Percentiles rank a stretch among this genome's conserved stretches.
phyloP scores from a whole-genome alignment of 192 early-diverging fungal species.

The Backusella sp. region DNA sequence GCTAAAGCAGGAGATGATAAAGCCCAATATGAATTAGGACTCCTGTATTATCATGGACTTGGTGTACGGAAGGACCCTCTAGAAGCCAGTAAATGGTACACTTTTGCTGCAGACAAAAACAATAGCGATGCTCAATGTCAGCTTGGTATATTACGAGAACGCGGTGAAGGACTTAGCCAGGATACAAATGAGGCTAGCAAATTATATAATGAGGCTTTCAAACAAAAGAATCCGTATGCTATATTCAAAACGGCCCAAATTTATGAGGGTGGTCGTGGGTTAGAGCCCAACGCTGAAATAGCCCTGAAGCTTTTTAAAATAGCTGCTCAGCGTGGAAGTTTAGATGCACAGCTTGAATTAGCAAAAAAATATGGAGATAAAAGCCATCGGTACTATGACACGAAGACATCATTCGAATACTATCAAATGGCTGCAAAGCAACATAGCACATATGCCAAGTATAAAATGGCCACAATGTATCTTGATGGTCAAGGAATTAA shows the following conservation, averaged over 20 bases:
- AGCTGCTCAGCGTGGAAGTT: not conserved
- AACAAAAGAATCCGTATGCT: not conserved
- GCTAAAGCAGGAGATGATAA: conserved; percentile 11
- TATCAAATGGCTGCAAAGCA: too few relatives aligned
- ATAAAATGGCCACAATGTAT: too few relatives aligned
- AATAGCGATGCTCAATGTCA: not conserved
- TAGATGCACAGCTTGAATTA: not conserved
- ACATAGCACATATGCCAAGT: too few relatives aligned
- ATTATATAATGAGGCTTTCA: not conserved
- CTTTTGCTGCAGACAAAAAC: not conserved
- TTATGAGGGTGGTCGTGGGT: not conserved
- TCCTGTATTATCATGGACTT: not conserved
- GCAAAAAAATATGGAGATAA: too few relatives aligned
- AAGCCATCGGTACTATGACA: too few relatives aligned
- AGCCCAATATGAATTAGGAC: conserved; percentile 22
- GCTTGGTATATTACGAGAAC: too few relatives aligned
- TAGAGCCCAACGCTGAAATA: not conserved
- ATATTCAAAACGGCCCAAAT: not conserved
- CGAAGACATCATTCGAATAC: too few relatives aligned
- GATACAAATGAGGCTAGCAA: not conserved
- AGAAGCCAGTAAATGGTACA: not conserved
- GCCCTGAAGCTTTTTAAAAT: not conserved
- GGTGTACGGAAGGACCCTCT: not conserved
- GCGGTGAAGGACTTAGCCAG: too few relatives aligned
- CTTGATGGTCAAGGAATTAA: too few relatives aligned